These are phyloP conservation scores for Phyllostachys edulis DNA, from an alignment of 176 grass and related monocot species.

Conservation along the genomic window DNA sequence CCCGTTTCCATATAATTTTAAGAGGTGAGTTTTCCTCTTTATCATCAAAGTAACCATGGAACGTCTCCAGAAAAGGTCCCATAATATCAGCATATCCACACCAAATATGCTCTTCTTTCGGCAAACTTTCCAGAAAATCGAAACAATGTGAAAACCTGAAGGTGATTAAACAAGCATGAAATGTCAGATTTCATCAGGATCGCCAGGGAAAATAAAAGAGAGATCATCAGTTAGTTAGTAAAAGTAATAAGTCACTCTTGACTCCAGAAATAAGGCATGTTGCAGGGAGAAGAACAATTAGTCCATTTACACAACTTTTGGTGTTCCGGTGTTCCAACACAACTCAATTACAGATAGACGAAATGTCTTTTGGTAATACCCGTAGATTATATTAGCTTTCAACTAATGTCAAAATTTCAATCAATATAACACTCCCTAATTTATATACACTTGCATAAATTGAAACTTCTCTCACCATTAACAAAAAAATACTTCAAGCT, in stretches of 20 bases:
- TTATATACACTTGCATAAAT: not conserved
- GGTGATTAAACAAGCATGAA: constrained; percentile 30
- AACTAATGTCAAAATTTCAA: not conserved
- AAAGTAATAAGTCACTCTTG: not conserved
- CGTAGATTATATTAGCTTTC: not conserved
- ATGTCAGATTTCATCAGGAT: constrained; percentile 11
- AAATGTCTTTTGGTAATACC: not conserved
- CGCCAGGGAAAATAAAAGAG: constrained; percentile 3
- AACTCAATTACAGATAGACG: constrained; percentile 13
- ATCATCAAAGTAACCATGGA: constrained; percentile 67
- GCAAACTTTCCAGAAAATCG: constrained; percentile 59
- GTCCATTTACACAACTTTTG: not conserved
- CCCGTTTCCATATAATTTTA: constrained; percentile 59
- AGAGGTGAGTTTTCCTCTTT: constrained; percentile 53
- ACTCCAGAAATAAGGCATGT: not conserved
- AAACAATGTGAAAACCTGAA: constrained; percentile 92
- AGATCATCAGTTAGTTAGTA: not conserved
- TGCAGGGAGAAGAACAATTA: not conserved
- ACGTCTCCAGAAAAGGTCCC: constrained; percentile 81
- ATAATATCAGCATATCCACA: constrained; percentile 76
- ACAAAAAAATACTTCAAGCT: not conserved
- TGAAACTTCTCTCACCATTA: not conserved
- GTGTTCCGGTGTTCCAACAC: not conserved
- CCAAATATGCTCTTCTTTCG: constrained; percentile 74
- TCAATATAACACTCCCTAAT: not conserved